These are phyloP conservation scores for Yarrowia phangngaensis DNA, from an alignment of 805 yeast species.

Conservation along the genomic window DNA sequence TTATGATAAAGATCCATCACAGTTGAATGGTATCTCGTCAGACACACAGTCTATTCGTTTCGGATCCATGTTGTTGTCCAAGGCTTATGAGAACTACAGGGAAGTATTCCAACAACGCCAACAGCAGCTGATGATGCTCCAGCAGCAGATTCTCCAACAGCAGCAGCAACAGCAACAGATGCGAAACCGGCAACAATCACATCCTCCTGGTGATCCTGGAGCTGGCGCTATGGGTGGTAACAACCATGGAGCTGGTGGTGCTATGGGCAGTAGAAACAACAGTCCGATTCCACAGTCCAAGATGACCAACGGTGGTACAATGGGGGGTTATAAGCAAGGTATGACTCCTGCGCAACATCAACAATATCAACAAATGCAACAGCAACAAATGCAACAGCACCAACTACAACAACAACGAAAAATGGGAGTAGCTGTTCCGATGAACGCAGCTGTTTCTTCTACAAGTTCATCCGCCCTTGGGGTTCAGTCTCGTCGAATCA, in stretches of 20 bases:
- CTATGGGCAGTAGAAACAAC: slow-evolving; percentile 21
- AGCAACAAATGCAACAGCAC: slow-evolving; percentile 13
- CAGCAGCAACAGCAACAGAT: slow-evolving; percentile 38
- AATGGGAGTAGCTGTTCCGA: slow-evolving; percentile 19
- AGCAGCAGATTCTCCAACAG: slow-evolving; percentile 42
- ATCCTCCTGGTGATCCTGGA: slow-evolving; percentile 22
- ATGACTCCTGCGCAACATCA: slow-evolving; percentile 24
- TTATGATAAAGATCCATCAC: slow-evolving; percentile 73
- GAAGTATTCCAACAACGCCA: slow-evolving; percentile 73
- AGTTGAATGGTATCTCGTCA: slow-evolving; percentile 73
- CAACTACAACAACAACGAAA: slow-evolving; percentile 17
- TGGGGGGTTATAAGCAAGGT: slow-evolving; percentile 17
- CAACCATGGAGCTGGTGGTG: slow-evolving; percentile 5
- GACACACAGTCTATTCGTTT: slow-evolving; percentile 87
- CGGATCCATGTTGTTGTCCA: slow-evolving; percentile 84
- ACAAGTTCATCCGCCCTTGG: slow-evolving; percentile 18
- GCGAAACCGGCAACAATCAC: slow-evolving; percentile 19
- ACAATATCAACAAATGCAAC: slow-evolving; percentile 22
- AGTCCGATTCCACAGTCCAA: slow-evolving; percentile 20
- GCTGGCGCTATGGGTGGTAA: slow-evolving; percentile 1
- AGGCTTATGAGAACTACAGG: slow-evolving; percentile 73
- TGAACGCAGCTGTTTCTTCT: slow-evolving; percentile 16
- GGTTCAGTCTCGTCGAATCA: slow-evolving; percentile 16
- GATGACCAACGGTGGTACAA: slow-evolving; percentile 11
- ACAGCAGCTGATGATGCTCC: slow-evolving; percentile 46